These are phyloP conservation scores for Lyophyllum atratum DNA, from an alignment of 768 basidiomycete species.

Conservation along the genomic window DNA sequence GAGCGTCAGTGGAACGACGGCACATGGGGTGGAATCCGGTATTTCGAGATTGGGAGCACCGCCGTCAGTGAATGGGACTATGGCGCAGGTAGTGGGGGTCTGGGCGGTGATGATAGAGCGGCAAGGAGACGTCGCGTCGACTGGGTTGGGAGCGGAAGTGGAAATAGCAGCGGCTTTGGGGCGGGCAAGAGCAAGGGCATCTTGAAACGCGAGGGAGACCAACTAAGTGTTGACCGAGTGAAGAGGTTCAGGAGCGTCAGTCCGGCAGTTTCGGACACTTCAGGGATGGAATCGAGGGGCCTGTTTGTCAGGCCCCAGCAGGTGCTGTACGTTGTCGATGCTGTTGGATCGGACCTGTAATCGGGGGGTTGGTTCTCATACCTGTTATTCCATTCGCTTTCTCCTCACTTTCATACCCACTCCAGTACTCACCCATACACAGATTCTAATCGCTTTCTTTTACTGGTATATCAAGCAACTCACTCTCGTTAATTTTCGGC, in stretches of 20 bases:
- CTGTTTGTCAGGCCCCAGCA: slow-evolving; percentile 86
- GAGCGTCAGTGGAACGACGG: slow-evolving; percentile 90
- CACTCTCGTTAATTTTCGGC: slow-evolving; percentile 12
- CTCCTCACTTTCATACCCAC: not conserved
- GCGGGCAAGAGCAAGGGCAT: slow-evolving; percentile 34
- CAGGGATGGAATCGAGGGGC: slow-evolving; percentile 61
- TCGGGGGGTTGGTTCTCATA: not conserved
- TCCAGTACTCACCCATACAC: not conserved
- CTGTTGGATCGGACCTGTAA: slow-evolving; percentile 68
- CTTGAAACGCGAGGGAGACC: slow-evolving; percentile 44
- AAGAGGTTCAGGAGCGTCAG: slow-evolving; percentile 74
- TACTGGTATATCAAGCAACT: slow-evolving; percentile 1
- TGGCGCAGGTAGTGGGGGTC: slow-evolving; percentile 28
- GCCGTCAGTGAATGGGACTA: slow-evolving; percentile 63
- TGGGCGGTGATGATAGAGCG: slow-evolving; percentile 43
- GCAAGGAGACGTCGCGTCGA: slow-evolving; percentile 47
- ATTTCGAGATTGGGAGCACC: slow-evolving; percentile 72
- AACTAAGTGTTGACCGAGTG: slow-evolving; percentile 54
- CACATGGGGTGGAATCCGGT: slow-evolving; percentile 76
- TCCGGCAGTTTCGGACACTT: slow-evolving; percentile 60
- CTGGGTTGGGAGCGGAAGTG: slow-evolving; percentile 29
- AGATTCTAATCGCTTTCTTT: slow-evolving; percentile 6
- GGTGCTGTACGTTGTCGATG: slow-evolving; percentile 85
- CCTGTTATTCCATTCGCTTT: not conserved
- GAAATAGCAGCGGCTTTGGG: slow-evolving; percentile 20